A percentile compares a stretch with the other conserved stretches of the same genome.
Evolutionary conservation across 73 alveolate genomes (phyloP).

Genomic region (Uronychia setigera): DNA sequence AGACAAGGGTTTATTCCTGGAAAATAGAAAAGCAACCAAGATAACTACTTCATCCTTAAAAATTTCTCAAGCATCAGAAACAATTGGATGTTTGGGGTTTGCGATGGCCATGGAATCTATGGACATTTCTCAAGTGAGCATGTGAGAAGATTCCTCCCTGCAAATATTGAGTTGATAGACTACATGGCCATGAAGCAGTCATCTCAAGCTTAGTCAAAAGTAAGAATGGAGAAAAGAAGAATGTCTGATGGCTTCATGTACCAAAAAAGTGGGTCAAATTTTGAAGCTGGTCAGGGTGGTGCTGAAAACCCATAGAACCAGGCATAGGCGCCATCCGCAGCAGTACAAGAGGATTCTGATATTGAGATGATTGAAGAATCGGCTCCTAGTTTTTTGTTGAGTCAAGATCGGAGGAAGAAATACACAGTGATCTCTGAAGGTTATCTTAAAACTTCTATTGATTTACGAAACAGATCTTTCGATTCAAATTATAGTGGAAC

Average conservation of each 20-base stretch:
- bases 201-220: not conserved
- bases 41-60: slow-evolving; percentile 17
- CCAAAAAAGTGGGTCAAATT: slow-evolving; percentile 17
- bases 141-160: slow-evolving; percentile 79
- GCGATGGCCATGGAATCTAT: slow-evolving; percentile 98
- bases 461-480: slow-evolving; percentile 29
- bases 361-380: not conserved
- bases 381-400: slow-evolving; percentile 14
- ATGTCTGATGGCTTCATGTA: not conserved
- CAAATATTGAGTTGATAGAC: slow-evolving; percentile 32
- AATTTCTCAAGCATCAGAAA: slow-evolving; percentile 61
- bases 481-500: slow-evolving; percentile 70
- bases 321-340: not conserved
- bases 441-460: slow-evolving; percentile 27
- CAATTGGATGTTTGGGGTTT: slow-evolving; percentile 86
- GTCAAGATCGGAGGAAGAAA: slow-evolving; percentile 27
- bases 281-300: not conserved
- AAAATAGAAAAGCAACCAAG: slow-evolving; percentile 56
- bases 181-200: slow-evolving; percentile 31
- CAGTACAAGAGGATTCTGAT: slow-evolving; percentile 5
- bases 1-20: slow-evolving; percentile 61
- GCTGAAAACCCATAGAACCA: not conserved
- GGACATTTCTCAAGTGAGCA: slow-evolving; percentile 95
- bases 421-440: slow-evolving; percentile 43
- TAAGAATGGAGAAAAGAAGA: not conserved